Evolutionary conservation across 2,329 filamentous ascomycete genomes (phyloP).

Genomic region (Apiospora malaysiana): DNA sequence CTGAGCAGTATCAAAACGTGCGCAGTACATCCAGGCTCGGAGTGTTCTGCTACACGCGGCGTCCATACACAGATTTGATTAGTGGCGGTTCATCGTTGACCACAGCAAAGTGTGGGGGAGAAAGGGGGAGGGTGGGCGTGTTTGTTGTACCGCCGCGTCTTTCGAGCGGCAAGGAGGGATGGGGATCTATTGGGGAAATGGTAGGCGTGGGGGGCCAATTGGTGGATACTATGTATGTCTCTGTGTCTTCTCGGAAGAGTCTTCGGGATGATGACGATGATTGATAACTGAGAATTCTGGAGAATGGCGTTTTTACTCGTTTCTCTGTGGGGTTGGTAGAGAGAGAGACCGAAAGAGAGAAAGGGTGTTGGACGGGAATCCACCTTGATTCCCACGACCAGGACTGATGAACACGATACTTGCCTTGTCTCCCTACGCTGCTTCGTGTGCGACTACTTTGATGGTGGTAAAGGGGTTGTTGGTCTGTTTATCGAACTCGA

Average conservation of each 20-base stretch:
- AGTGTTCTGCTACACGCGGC: neutral
- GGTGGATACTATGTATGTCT: neutral
- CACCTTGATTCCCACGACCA: neutral
- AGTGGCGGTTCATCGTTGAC: neutral
- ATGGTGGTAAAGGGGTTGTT: neutral
- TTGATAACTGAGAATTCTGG: slow-evolving; percentile 15
- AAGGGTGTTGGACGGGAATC: neutral
- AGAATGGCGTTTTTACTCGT: slow-evolving; percentile 8
- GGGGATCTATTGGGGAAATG: neutral
- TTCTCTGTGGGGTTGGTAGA: neutral
- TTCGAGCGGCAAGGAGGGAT: neutral
- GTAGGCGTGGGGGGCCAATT: neutral
- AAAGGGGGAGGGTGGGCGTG: neutral
- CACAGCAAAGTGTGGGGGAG: neutral
- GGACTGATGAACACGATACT: neutral
- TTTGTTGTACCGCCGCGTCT: neutral
- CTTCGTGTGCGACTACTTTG: neutral
- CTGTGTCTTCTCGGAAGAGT: slow-evolving; percentile 13
- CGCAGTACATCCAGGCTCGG: neutral
- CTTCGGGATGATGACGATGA: slow-evolving; percentile 13
- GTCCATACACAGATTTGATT: neutral
- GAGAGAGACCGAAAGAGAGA: neutral
- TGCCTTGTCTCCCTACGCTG: neutral
- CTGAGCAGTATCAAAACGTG: neutral
- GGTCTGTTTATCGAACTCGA: too few relatives aligned